Evolutionary conservation across 495 filamentous ascomycete species (phyloP), one percentile per base, ranked within the genome.

Genomic region (Opeltia flavorubescens): DNA sequence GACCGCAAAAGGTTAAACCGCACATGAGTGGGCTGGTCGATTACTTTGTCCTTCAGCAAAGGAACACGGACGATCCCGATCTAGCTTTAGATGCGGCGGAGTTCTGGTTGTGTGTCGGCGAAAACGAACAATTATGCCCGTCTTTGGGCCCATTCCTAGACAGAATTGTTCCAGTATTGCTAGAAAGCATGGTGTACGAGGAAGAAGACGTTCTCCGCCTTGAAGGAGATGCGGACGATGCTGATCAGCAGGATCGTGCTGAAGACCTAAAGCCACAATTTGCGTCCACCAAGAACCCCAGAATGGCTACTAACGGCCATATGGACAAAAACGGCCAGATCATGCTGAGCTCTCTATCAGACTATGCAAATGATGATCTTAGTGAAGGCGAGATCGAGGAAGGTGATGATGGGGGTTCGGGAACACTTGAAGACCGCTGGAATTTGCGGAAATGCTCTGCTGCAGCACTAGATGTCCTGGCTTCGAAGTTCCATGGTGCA

Each of bases 401-500:
- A 21, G 77, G 87, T 39, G 85, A 86, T 18, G 83, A 85, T 36
- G 81, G 75, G 4, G 77, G 75, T 31, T 76, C 77, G 48, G 81
- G 74, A 36, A 86, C 89, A 48, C 83, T 88, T 2, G 93, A 95
- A 59, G 91, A 91, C 55, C 78, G 82, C 53, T 99, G 91, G 91
- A 95, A 89, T 41, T 67, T 99, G 43, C 76, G 91, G 44, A 99
- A 99, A 63, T 99, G 93, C 66, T 99, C 91, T 27, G 91, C 93
- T 15, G 93, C 91, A 21, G 89, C 93, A 20, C 66, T 99, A 24
- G 93, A 99, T 61, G 84, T 95, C 3, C 84, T 99, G 44, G 86
- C 91, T 29, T 84, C 80, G 35, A 83, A 89, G 33, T 99, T 95
- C 62, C 81, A 85, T 53, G 74, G 78, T 31, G 78, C 81, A 2